phyloP scores from a whole-genome alignment of 176 grass and related monocot genomes.

The Thinopyrum elongatum region DNA sequence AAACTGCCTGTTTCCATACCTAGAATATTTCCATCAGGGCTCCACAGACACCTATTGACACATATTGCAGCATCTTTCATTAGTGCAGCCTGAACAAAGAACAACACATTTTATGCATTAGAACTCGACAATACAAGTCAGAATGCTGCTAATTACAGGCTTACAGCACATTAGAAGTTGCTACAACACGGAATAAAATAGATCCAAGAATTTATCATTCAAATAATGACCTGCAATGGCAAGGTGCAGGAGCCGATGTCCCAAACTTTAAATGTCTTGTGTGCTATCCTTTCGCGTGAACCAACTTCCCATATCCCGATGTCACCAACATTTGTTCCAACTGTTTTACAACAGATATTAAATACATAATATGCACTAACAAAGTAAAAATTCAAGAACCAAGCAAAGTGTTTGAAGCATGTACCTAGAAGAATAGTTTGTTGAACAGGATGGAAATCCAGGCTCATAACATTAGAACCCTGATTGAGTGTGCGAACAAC shows the following conservation, averaged over 20 bases:
- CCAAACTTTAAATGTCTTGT: slow-evolving; percentile 99
- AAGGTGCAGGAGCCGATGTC: slow-evolving; percentile 70
- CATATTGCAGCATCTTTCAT: slow-evolving; percentile 99
- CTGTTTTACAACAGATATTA: slow-evolving; percentile 44
- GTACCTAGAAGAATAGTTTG: slow-evolving; percentile 98
- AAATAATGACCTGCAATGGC: slow-evolving; percentile 77
- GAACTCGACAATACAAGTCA: background rate
- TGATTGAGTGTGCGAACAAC: slow-evolving; percentile 81
- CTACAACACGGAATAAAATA: slow-evolving; percentile 15
- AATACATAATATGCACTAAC: slow-evolving; percentile 23
- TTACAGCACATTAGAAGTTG: slow-evolving; percentile 3
- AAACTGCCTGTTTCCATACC: slow-evolving; percentile 44
- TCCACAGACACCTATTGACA: slow-evolving; percentile 99
- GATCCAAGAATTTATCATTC: background rate
- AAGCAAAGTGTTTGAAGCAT: background rate
- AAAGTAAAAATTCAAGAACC: slow-evolving; percentile 18
- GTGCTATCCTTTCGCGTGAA: slow-evolving; percentile 90
- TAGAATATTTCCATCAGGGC: slow-evolving; percentile 89
- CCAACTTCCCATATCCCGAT: slow-evolving; percentile 98
- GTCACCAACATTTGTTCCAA: slow-evolving; percentile 99
- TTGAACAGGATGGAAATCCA: slow-evolving; percentile 94
- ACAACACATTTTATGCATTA: slow-evolving; percentile 16
- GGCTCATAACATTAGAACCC: slow-evolving; percentile 96
- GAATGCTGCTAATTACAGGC: slow-evolving; percentile 23
- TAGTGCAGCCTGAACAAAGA: slow-evolving; percentile 61